Base-by-base conservation (phyloP, 768 basidiomycete species). In the Phlebiopsis flavidoalba region DNA sequence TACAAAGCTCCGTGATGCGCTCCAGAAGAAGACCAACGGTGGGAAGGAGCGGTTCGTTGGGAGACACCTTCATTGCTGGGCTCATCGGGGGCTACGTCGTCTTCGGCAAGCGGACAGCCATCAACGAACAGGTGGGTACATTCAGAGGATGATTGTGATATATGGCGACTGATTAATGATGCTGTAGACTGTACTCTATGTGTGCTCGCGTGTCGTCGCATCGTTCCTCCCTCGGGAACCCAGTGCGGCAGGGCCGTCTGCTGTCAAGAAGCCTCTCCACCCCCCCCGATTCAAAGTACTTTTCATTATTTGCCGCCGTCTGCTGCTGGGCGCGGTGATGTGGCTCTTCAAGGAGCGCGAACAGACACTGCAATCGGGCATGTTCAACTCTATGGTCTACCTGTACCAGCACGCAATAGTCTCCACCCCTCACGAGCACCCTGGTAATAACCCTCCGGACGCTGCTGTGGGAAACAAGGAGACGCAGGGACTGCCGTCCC, bases 241-340 rank as follows among this genome's bases (percentile, higher is more conserved):
- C 31, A 66, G 35, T 11, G 19, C 35, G 19, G n/a, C 48, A 49
- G 19, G 79, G 35, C 78, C 84, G 21, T 83, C 69, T 78, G 56
- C 69, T 75, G 19, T 70, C 83, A 4, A 63, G 54, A 19, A 45
- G 68, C 91, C 95, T 2, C 73, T 93, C 37, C 94, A 95, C 7
- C 95, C 95, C 3, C 7, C 95, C 95, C 3, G 84, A 96, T 69
- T 78, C 92, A 17, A 77, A 83, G 14, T 88, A 91, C 71, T 99
- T 98, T 74, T 85, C 89, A 1, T 69, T 91, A 49, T 94, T 95
- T 63, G 91, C 95, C 3, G 92, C 95, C 0, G 65, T 98, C 14
- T 83, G 88, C 35, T 98, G 97, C n/a, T n/a, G 97, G 97, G 93
- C 48, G 82, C 89, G 8, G 95, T 98, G 50, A 98, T 99, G 96